Base-by-base conservation (phyloP, 164 flowering plant species). In the Santalum album region DNA sequence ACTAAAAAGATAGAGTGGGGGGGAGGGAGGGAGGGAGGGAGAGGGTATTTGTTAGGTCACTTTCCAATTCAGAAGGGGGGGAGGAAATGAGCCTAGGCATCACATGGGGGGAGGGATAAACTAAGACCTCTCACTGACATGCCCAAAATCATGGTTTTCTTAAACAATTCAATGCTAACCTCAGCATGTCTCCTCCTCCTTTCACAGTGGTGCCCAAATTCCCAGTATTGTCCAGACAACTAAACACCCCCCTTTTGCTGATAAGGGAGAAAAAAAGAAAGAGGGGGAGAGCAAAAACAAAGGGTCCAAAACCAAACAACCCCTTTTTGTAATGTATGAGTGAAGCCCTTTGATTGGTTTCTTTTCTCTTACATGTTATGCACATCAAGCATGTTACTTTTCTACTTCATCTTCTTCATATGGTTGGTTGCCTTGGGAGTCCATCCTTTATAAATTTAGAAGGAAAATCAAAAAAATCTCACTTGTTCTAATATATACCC, bases 121-220 rank as follows among this genome's bases (percentile, higher is more conserved):
- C 26, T 38, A 61, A 61, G 52, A 47, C 65, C 39, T 18, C 42
- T 19, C 38, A 25, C 67, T 73, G 72, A 66, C 69, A 73, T 51
- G 67, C 67, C 68, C 70, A 70, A n/a, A 65, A 70, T 70, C 72
- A 67, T 65, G 68, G 55, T 66, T 69, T 62, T 45, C 64, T 57
- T 65, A 72, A 74, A 66, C 57, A 62, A 67, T 65, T 54, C 66
- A 67, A 24, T 39, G 47, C 57, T 56, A 55, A 61, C 65, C 58
- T 67, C 63, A 61, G 71, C 59, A 57, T 66, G 77, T 73, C 62
- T 62, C 68, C 55, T 18, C 45, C 39, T 12, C 44, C 46, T 27
- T 32, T 55, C 56, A 60, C 54, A 47, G 54, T 48, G 17, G 32
- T 42, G 44, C 56, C 60, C 38, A 34, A 53, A 36, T 6, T 38